Evolutionary conservation across 2,329 filamentous ascomycete genomes (phyloP), one percentile per base, ranked within the genome.

Genomic region (Plenodomus biglobosus): DNA sequence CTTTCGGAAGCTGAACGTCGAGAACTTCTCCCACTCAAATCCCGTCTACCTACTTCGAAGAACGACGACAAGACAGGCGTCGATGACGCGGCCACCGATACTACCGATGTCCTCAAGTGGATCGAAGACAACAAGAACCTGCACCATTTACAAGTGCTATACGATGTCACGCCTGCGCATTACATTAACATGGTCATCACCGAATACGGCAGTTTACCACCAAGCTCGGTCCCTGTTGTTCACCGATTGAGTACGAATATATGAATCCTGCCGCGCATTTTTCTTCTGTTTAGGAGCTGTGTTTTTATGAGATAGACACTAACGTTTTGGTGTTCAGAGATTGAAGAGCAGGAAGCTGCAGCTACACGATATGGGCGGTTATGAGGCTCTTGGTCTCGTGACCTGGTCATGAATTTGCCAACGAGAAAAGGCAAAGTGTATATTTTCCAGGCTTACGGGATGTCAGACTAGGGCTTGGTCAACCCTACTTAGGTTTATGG

Each of bases 151-250:
- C 88, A 88, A 66, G 80, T 96, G 51, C 84, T 97, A 73, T 96
- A 95, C 67, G 94, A 99, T 70, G 89, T 92, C 40, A 99, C 94
- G 1, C 88, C 87, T 13, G 88, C 90, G 3, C 87, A 90, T 62
- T 92, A 90, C 65, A 85, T 97, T 56, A 86, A 89, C 34, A 88
- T 92, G 72, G 86, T 99, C 35, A 85, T 97, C 41, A 96, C 91
- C 2, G 94, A 99, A 75, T 85, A 92, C 68, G 94, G 92, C 36
- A 89, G 85, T 63, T 81, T 95, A 54, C 89, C 91, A 42, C 88
- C 91, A 0, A 92, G 87, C 62, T 91, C 90, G 7, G 91, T 96
- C 36, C 87, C 91, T 10, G 84, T 86, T 40, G 82, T 88, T 45
- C 83, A 87, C 73, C 78, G 85, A 44, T 73, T 85, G 55, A 73